Conservation (phyloP, 805 yeast genomes). For the Ogataea nakhonphanomensis region DNA sequence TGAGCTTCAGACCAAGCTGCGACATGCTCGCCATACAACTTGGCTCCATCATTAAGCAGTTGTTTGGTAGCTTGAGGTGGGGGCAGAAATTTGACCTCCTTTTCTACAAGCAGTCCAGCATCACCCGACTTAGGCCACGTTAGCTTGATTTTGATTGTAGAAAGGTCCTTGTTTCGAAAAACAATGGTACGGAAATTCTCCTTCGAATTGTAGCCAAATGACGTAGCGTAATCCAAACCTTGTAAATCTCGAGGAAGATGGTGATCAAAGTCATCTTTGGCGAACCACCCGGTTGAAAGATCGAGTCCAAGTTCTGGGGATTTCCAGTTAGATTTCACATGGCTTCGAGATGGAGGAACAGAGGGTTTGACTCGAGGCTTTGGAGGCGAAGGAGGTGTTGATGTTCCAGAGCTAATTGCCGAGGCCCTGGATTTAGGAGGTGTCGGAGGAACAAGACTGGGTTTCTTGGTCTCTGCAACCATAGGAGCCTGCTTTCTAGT, state of each 20-base stretch:
- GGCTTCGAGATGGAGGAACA: conserved; percentile 15
- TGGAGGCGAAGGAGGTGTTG: conserved; percentile 15
- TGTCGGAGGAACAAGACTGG: conserved; percentile 9
- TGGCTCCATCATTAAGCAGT: conserved; percentile 33
- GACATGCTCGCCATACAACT: conserved; percentile 47
- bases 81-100: conserved; percentile 35
- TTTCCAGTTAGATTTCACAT: conserved; percentile 25
- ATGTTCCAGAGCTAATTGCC: conserved; percentile 9
- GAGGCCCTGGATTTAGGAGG: conserved; percentile 36
- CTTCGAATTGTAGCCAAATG: conserved; percentile 28
- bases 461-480: conserved; percentile 11
- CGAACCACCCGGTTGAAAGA: conserved; percentile 46
- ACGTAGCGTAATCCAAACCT: conserved; percentile 35
- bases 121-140: conserved; percentile 36
- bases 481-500: background rate
- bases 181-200: conserved; percentile 34
- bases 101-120: conserved; percentile 26
- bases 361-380: conserved; percentile 12
- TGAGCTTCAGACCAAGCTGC: conserved; percentile 53
- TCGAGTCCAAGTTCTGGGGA: conserved; percentile 42
- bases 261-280: conserved; percentile 25
- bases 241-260: conserved; percentile 38
- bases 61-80: conserved; percentile 42
- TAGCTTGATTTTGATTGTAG: conserved; percentile 35
- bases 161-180: conserved; percentile 41